Evolutionary conservation across 768 basidiomycete genomes (phyloP).

Genomic region (Tremella mesenterica): DNA sequence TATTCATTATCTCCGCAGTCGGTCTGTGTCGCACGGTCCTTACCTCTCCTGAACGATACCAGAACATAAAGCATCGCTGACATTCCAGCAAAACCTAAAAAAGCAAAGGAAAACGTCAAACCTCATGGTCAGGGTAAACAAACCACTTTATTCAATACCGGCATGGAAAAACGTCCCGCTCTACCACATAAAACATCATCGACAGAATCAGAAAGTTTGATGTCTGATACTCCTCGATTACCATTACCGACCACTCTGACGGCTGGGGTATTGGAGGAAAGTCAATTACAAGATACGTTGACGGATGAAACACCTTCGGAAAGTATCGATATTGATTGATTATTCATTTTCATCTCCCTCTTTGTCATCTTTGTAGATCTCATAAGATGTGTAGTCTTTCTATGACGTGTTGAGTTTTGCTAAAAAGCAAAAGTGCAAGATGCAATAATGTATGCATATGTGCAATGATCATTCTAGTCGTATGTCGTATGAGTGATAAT

Average conservation of each 20-base stretch:
- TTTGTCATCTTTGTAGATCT: no score
- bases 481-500: neutral
- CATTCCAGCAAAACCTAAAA: constrained; percentile 4
- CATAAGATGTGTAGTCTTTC: no score
- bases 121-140: constrained; percentile 21
- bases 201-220: constrained; percentile 2
- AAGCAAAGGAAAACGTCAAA: neutral
- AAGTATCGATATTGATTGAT: neutral
- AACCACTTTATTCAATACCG: constrained; percentile 27
- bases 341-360: no score
- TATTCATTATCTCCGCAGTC: no score
- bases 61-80: no score
- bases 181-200: neutral
- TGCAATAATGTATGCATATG: neutral
- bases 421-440: neutral
- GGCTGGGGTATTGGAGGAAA: constrained; percentile 17
- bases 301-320: no score
- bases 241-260: constrained; percentile 3
- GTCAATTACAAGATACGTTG: constrained; percentile 7
- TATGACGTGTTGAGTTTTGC: no score
- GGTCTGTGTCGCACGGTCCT: no score
- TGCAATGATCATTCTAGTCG: neutral
- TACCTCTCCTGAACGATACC: no score
- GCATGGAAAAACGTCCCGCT: constrained; percentile 12
- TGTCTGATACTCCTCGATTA: neutral